Conservation (phyloP, 2,329 filamentous ascomycete species). For the Ceratocystiopsis sp. region DNA sequence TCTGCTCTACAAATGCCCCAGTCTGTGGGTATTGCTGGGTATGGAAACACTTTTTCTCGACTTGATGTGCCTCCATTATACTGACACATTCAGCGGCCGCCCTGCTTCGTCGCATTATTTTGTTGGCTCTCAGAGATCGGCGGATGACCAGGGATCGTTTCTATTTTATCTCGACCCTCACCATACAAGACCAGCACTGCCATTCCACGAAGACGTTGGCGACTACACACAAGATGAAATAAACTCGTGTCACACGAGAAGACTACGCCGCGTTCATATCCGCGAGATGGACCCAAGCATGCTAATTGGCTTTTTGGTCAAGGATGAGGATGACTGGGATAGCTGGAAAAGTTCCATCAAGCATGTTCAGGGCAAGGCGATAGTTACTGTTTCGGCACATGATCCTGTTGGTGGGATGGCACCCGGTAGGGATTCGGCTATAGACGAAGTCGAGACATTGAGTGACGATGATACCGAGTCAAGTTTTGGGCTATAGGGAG, state of each 20-base stretch:
- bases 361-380: conserved; percentile 61
- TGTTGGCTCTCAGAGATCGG: conserved; percentile 28
- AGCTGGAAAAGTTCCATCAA: conserved; percentile 65
- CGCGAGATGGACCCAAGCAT: conserved; percentile 96
- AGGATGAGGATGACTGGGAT: conserved; percentile 65
- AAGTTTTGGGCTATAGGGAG: conserved; percentile 10
- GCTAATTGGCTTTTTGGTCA: conserved; percentile 85
- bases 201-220: conserved; percentile 37
- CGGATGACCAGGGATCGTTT: conserved; percentile 37
- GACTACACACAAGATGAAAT: conserved; percentile 57
- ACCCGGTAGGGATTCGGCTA: conserved; percentile 49
- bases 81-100: conserved; percentile 45
- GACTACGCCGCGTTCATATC: conserved; percentile 66
- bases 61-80: background rate
- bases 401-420: conserved; percentile 41
- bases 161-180: conserved; percentile 96
- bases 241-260: conserved; percentile 70
- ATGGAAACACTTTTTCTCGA: conserved; percentile 16
- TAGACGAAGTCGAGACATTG: conserved; percentile 80
- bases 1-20: conserved; percentile 72
- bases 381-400: conserved; percentile 66
- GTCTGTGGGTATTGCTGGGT: conserved; percentile 94
- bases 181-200: conserved; percentile 59
- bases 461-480: conserved; percentile 49
- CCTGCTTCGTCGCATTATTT: conserved; percentile 69